Conservation (phyloP, 495 filamentous ascomycete genomes). For the Penicillium parvum region DNA sequence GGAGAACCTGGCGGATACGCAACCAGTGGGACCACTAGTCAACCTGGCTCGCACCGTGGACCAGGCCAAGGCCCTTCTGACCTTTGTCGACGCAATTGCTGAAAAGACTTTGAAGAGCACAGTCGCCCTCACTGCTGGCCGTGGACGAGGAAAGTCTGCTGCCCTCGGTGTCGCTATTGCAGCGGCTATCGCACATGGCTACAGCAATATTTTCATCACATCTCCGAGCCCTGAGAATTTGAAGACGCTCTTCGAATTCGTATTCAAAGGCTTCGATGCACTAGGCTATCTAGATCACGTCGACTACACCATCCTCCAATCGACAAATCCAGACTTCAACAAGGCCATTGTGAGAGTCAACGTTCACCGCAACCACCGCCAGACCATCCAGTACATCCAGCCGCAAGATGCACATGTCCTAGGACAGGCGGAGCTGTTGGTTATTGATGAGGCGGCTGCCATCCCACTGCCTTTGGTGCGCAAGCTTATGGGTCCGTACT, state of each 20-base stretch:
- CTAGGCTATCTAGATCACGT: slow-evolving; percentile 88
- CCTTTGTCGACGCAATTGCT: slow-evolving; percentile 92
- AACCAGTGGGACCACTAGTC: slow-evolving; percentile 80
- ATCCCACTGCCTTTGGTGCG: slow-evolving; percentile 90
- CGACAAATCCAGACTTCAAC: slow-evolving; percentile 97
- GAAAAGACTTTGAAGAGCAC: slow-evolving; percentile 95
- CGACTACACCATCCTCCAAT: slow-evolving; percentile 97
- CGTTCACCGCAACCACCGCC: slow-evolving; percentile 88
- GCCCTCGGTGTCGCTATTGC: slow-evolving; percentile 92
- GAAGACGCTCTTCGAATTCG: slow-evolving; percentile 96
- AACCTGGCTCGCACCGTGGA: slow-evolving; percentile 85
- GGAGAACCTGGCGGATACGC: slow-evolving; percentile 75
- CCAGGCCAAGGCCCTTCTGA: slow-evolving; percentile 90
- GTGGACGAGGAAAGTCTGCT: slow-evolving; percentile 96
- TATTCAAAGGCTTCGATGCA: slow-evolving; percentile 97
- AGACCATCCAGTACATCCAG: slow-evolving; percentile 98
- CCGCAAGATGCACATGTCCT: slow-evolving; percentile 93
- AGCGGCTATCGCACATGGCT: slow-evolving; percentile 90
- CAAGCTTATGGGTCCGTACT: slow-evolving; percentile 95
- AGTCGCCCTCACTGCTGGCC: slow-evolving; percentile 86
- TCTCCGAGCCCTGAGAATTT: slow-evolving; percentile 97
- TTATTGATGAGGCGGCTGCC: slow-evolving; percentile 97
- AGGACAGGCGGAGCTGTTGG: slow-evolving; percentile 91
- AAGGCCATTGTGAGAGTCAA: slow-evolving; percentile 98
- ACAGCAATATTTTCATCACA: slow-evolving; percentile 99